Conservation (phyloP, 2,329 filamentous ascomycete genomes). For the Claviceps digitariae region DNA sequence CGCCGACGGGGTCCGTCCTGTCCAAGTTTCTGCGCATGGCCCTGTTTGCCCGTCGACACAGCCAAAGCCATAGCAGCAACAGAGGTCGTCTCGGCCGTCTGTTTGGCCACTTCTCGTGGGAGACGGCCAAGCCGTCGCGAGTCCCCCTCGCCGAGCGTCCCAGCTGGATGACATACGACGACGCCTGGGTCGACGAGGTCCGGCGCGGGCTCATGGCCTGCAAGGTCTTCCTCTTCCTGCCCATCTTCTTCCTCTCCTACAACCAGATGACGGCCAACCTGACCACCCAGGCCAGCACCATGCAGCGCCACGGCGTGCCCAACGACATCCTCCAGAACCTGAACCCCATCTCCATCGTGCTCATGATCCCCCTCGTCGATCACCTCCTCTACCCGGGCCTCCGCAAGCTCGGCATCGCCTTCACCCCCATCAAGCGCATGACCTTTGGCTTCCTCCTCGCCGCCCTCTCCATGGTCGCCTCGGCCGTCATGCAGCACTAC, state of each 20-base stretch:
- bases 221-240: slow-evolving; percentile 58
- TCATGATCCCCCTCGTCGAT: slow-evolving; percentile 62
- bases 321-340: slow-evolving; percentile 69
- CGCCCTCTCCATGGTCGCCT: slow-evolving; percentile 45
- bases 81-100: not conserved
- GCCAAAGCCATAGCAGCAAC: too few species aligned
- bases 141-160: slow-evolving; percentile 44
- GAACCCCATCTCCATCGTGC: slow-evolving; percentile 60
- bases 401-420: slow-evolving; percentile 47
- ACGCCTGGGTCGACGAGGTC: slow-evolving; percentile 71
- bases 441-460: slow-evolving; percentile 55
- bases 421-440: slow-evolving; percentile 68
- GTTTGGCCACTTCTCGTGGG: slow-evolving; percentile 56
- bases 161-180: slow-evolving; percentile 68
- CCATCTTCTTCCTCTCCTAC: slow-evolving; percentile 47
- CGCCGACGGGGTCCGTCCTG: slow-evolving; percentile 60
- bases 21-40: slow-evolving; percentile 52
- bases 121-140: slow-evolving; percentile 52
- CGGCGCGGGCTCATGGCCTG: slow-evolving; percentile 56
- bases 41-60: slow-evolving; percentile 44
- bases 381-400: slow-evolving; percentile 55
- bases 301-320: slow-evolving; percentile 56
- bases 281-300: slow-evolving; percentile 49
- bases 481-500: slow-evolving; percentile 43
- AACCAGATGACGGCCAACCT: slow-evolving; percentile 49